Evolutionary conservation across 2,329 filamentous ascomycete genomes (phyloP).

Genomic region (Gnomoniopsis sp.): DNA sequence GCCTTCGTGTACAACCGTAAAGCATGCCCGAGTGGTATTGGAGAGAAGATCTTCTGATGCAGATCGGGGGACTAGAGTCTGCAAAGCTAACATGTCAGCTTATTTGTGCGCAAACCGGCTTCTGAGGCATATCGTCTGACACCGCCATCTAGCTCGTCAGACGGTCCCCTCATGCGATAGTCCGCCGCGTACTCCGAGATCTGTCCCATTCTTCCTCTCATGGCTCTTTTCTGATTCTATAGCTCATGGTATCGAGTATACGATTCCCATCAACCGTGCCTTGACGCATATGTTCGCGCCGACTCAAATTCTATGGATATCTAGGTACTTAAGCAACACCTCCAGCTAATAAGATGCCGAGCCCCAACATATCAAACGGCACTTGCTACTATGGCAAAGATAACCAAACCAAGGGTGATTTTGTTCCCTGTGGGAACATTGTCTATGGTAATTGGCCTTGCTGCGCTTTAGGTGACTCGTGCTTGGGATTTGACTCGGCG

Average conservation of each 20-base stretch:
- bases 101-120: background rate
- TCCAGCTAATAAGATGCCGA: too few relatives aligned
- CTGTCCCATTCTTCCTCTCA: too few relatives aligned
- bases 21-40: background rate
- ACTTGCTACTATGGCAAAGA: background rate
- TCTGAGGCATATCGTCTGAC: too few relatives aligned
- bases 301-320: background rate
- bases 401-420: background rate
- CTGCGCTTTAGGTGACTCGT: background rate
- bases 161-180: too few relatives aligned
- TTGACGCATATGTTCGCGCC: background rate
- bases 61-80: too few relatives aligned
- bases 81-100: background rate
- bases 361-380: background rate
- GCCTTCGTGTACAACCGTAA: background rate
- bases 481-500: background rate
- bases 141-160: too few relatives aligned
- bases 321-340: too few relatives aligned
- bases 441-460: background rate
- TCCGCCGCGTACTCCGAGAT: too few relatives aligned
- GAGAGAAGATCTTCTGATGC: too few relatives aligned
- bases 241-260: too few relatives aligned
- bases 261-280: too few relatives aligned
- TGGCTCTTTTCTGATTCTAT: too few relatives aligned
- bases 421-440: background rate